Percentiles rank a stretch among this genome's conserved stretches.
phyloP scores from a whole-genome alignment of 164 flowering plant species.

The Nymphaea colorata region DNA sequence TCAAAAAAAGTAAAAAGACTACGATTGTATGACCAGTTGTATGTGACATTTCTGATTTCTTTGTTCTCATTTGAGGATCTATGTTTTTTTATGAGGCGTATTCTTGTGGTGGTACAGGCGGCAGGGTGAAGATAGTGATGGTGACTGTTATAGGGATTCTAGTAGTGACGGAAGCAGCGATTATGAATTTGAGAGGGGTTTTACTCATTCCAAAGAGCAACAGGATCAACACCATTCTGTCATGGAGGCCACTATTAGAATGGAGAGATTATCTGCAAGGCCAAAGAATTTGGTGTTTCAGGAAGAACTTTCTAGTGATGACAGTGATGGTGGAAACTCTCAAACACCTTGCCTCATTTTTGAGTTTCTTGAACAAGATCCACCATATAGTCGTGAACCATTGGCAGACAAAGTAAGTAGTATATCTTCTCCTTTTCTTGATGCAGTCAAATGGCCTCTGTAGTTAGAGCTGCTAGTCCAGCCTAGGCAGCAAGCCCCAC shows the following conservation, averaged over 20 bases:
- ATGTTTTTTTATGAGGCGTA: background rate
- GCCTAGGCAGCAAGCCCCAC: too few species aligned
- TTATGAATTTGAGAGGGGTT: constrained; percentile 36
- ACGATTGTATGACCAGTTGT: too few species aligned
- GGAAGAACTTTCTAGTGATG: constrained; percentile 60
- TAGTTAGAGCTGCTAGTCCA: too few species aligned
- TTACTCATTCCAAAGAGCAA: constrained; percentile 17
- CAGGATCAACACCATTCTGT: constrained; percentile 12
- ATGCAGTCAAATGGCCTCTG: too few species aligned
- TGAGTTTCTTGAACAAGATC: constrained; percentile 39
- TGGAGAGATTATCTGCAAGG: constrained; percentile 41
- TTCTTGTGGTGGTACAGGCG: constrained; percentile 18
- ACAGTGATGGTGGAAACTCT: constrained; percentile 24
- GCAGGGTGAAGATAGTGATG: constrained; percentile 61
- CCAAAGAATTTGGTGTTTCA: constrained; percentile 20
- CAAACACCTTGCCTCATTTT: constrained; percentile 24
- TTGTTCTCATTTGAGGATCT: background rate
- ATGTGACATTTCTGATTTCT: too few species aligned
- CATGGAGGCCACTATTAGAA: constrained; percentile 17
- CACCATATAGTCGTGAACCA: constrained; percentile 46
- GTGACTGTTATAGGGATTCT: constrained; percentile 54
- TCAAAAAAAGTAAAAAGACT: background rate
- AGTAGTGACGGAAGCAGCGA: constrained; percentile 81
- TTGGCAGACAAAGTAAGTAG: constrained; percentile 62
- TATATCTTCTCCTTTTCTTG: background rate